Conservation (phyloP, 306 rosid species). For the Castanopsis chinensis region DNA sequence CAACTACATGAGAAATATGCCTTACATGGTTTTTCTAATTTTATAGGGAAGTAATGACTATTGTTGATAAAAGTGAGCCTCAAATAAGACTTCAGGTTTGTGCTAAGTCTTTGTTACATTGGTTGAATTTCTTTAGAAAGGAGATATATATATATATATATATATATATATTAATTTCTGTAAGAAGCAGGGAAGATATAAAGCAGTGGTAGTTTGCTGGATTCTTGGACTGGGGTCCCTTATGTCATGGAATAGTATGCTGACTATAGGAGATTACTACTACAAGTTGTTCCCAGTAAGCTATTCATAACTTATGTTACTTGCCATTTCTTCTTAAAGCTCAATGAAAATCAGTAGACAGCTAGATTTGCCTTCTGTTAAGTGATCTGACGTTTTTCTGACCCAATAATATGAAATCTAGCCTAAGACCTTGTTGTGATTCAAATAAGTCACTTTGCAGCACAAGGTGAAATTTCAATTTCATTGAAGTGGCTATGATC, state of each 20-base stretch:
- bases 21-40: no score
- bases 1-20: no score
- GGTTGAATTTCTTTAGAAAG: neutral
- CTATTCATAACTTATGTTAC: neutral
- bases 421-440: no score
- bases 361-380: no score
- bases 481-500: no score
- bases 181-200: slow-evolving; percentile 48
- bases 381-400: no score
- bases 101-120: neutral
- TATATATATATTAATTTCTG: no score
- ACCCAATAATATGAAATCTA: no score
- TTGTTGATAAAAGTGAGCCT: slow-evolving; percentile 23
- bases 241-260: slow-evolving; percentile 71
- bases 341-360: no score
- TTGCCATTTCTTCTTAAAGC: neutral
- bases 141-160: no score
- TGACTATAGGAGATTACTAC: slow-evolving; percentile 77
- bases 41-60: slow-evolving; percentile 27
- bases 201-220: slow-evolving; percentile 67
- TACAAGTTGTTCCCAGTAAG: slow-evolving; percentile 72
- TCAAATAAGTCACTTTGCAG: no score
- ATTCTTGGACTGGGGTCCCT: slow-evolving; percentile 84
- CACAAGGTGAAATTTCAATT: no score
- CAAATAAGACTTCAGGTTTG: slow-evolving; percentile 44